These are phyloP conservation scores for Cladosporium sp. DNA, from an alignment of 2,329 filamentous ascomycete species.

Conservation along the genomic window DNA sequence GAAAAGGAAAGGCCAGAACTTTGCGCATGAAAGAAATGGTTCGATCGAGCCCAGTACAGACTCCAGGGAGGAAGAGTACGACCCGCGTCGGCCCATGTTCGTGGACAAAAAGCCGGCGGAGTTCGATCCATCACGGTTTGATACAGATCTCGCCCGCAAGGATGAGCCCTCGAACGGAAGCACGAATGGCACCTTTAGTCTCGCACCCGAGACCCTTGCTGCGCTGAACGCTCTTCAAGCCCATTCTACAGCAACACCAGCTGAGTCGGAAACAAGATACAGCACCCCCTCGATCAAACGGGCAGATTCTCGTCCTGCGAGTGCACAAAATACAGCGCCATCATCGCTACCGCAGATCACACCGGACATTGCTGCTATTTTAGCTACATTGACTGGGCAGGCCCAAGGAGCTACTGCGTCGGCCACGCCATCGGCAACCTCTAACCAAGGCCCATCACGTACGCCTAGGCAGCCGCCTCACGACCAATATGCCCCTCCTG, in stretches of 20 bases:
- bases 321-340: not conserved
- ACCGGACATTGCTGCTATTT: conserved; percentile 34
- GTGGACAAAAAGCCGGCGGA: conserved; percentile 19
- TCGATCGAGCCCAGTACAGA: conserved; percentile 38
- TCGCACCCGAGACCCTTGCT: conserved; percentile 29
- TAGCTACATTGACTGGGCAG: conserved; percentile 23
- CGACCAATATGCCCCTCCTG: conserved; percentile 14
- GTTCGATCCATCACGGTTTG: conserved; percentile 32
- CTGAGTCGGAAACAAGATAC: not conserved
- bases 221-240: conserved; percentile 25
- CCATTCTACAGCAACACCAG: not conserved
- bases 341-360: conserved; percentile 11
- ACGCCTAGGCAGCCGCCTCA: conserved; percentile 20
- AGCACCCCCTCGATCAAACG: conserved; percentile 25
- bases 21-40: conserved; percentile 20
- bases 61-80: conserved; percentile 50
- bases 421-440: conserved; percentile 23
- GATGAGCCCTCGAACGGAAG: not conserved
- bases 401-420: not conserved
- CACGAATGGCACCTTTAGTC: conserved; percentile 16
- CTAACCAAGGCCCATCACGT: conserved; percentile 22
- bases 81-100: conserved; percentile 44
- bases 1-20: conserved; percentile 31
- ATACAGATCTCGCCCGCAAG: conserved; percentile 33
- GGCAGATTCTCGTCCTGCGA: conserved; percentile 19